Conservation (phyloP, 192 early-diverging fungal species). For the Allomyces macrogynus region DNA sequence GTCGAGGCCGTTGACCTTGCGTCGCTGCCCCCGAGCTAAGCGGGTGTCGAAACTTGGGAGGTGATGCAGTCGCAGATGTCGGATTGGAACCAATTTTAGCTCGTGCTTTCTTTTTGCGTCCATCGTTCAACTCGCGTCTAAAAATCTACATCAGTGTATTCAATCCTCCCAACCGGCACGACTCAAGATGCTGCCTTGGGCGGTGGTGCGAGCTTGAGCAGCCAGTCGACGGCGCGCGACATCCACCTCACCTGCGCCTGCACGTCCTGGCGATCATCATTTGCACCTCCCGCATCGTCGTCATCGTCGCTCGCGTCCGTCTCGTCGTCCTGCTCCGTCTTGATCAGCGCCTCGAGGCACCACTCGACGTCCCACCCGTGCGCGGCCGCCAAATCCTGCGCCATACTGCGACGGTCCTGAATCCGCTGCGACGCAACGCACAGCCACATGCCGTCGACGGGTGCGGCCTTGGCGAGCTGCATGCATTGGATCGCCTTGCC, state of each 20-base stretch:
- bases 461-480: not conserved
- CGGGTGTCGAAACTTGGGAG: no score
- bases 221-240: not conserved
- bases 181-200: no score
- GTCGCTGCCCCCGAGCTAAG: no score
- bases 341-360: not conserved
- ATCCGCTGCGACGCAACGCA: not conserved
- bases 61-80: no score
- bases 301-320: not conserved
- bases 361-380: not conserved
- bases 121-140: no score
- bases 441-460: not conserved
- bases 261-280: not conserved
- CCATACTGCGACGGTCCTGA: not conserved
- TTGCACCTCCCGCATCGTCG: not conserved
- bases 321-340: not conserved
- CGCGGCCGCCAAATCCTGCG: not conserved
- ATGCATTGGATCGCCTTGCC: not conserved
- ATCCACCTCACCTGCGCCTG: not conserved
- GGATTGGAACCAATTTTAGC: no score
- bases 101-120: no score
- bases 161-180: no score
- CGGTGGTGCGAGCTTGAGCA: not conserved
- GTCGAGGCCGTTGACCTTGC: no score
- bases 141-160: no score